Conservation (phyloP, 768 basidiomycete species). For the Trametes elegans region DNA sequence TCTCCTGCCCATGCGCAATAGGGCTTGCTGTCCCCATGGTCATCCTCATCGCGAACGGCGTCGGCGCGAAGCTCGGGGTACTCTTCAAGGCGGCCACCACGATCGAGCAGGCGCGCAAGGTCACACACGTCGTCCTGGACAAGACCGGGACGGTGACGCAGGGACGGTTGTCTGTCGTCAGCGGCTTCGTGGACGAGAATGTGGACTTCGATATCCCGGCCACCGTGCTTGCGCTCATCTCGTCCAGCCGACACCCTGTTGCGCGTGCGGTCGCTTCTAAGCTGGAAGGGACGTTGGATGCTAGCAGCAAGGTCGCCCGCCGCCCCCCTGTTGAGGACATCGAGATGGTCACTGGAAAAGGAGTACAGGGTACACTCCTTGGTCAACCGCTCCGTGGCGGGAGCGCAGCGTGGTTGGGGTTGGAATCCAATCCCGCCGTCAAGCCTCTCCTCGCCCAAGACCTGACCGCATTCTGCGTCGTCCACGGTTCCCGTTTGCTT, state of each 20-base stretch:
- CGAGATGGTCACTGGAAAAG: slow-evolving; percentile 36
- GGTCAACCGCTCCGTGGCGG: slow-evolving; percentile 36
- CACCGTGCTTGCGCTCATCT: slow-evolving; percentile 28
- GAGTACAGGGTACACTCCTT: slow-evolving; percentile 34
- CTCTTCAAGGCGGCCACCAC: slow-evolving; percentile 36
- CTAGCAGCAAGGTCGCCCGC: neutral
- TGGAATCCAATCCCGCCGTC: slow-evolving; percentile 28
- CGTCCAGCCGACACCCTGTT: slow-evolving; percentile 10
- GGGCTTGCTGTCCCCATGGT: slow-evolving; percentile 38
- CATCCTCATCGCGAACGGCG: slow-evolving; percentile 33
- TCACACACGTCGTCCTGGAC: slow-evolving; percentile 50
- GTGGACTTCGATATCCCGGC: slow-evolving; percentile 6
- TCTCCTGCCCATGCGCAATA: slow-evolving; percentile 55
- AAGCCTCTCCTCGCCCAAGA: slow-evolving; percentile 38
- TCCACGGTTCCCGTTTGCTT: slow-evolving; percentile 25
- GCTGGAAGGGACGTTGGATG: slow-evolving; percentile 1
- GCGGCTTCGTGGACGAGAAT: slow-evolving; percentile 23
- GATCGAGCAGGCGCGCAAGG: slow-evolving; percentile 42
- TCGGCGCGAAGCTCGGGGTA: slow-evolving; percentile 31
- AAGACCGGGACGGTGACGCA: slow-evolving; percentile 60
- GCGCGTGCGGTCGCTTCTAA: slow-evolving; percentile 11
- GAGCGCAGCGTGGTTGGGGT: slow-evolving; percentile 34
- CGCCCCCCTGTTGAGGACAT: slow-evolving; percentile 18
- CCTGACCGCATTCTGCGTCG: slow-evolving; percentile 44
- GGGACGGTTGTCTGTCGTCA: slow-evolving; percentile 41